Evolutionary conservation across 352 stramenopile species (phyloP), one percentile per base, ranked within the genome.

Genomic region (Phytophthora vignae): DNA sequence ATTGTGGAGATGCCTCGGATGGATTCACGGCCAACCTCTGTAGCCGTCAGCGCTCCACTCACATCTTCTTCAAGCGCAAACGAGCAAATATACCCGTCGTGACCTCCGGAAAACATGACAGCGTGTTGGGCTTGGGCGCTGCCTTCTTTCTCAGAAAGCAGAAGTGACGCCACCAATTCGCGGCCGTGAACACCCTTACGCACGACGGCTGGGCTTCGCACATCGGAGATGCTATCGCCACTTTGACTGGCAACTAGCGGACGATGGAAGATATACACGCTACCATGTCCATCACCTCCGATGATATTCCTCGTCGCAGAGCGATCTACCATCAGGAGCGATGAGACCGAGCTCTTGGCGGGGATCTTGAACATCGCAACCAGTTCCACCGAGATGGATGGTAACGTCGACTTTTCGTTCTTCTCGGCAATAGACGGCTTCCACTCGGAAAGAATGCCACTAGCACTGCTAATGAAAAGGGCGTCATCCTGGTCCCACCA

Each of bases 51-150:
- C 6, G 60, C 59, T 10, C 79, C 85, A 40, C 46, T 44, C 12
- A 22, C 17, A 44, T 81, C 68, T 57, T 68, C 58, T 42, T 85
- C 61, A 14, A 90, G 22, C 2, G 73, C 55, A 65, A 84, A 90
- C 12, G 77, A 84, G 67, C 83, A 93, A 65, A 96, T 91, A 66
- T 91, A 93, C 8, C 90, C 90, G 49, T 97, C 90, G 65, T 96
- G 88, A 19, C 90, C 89, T 27, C 87, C 85, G 10, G 88, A 93
- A 55, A 91, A 71, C 60, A 94, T 46, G 22, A 86, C 31, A 5
- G 52, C 21, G 22, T 64, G 17, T 8, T 60, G 60, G 17, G 36
- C 63, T 54, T 59, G 15, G 49, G 38, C 14, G 55, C 62, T 29
- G 8, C 52, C 22, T 19, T 44, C 33, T 25, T 67, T 25, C 50